A percentile compares a stretch with the other conserved stretches of the same genome.
These are phyloP conservation scores for Boletellus ananas DNA, from an alignment of 768 basidiomycete genomes.

Conservation along the genomic window DNA sequence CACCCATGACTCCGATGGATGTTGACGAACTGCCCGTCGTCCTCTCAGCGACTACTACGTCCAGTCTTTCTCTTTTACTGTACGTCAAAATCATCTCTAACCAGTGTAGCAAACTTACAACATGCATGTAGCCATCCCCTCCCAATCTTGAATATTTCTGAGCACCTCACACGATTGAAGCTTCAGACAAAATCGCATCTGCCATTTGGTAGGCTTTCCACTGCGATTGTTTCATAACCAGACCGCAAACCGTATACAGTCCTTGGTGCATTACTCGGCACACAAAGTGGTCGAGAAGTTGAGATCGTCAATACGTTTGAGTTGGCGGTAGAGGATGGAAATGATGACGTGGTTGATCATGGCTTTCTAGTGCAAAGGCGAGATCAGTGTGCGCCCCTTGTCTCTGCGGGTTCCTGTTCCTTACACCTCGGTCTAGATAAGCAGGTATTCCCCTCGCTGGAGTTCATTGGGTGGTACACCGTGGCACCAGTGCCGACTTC, in stretches of 20 bases:
- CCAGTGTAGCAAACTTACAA: slow-evolving; percentile 8
- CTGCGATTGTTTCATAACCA: background rate
- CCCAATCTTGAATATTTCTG: slow-evolving; percentile 94
- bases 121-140: slow-evolving; percentile 74
- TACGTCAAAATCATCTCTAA: slow-evolving; percentile 34
- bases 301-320: slow-evolving; percentile 98
- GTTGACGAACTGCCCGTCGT: slow-evolving; percentile 76
- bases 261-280: slow-evolving; percentile 89
- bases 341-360: slow-evolving; percentile 65
- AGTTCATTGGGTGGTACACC: slow-evolving; percentile 98
- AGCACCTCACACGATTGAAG: slow-evolving; percentile 84
- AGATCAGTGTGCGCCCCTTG: slow-evolving; percentile 70
- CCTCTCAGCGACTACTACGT: slow-evolving; percentile 63
- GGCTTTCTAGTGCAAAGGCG: slow-evolving; percentile 77
- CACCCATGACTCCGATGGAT: slow-evolving; percentile 60
- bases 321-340: slow-evolving; percentile 57
- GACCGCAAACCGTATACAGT: slow-evolving; percentile 45
- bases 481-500: slow-evolving; percentile 70
- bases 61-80: slow-evolving; percentile 74
- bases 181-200: slow-evolving; percentile 59
- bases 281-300: slow-evolving; percentile 89
- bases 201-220: slow-evolving; percentile 57
- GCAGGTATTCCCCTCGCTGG: slow-evolving; percentile 96
- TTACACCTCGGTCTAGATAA: slow-evolving; percentile 59
- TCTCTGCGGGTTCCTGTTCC: slow-evolving; percentile 1